A percentile compares a stretch with the other conserved stretches of the same genome.
Conservation (phyloP, 257 asterid species). For the Rehmannia glutinosa region DNA sequence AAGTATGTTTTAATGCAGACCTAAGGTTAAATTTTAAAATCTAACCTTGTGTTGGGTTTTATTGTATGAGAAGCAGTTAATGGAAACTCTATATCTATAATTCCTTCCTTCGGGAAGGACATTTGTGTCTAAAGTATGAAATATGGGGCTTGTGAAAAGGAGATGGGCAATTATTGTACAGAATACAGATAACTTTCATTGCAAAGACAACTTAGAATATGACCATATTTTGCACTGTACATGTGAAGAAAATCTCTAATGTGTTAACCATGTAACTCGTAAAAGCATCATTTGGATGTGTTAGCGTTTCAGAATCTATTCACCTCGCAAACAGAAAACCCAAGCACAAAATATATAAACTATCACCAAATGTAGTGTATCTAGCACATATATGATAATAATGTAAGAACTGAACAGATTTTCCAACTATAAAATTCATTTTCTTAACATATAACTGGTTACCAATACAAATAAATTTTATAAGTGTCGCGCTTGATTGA, state of each 20-base stretch:
- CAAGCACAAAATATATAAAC: too few relatives aligned
- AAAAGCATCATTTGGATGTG: too few relatives aligned
- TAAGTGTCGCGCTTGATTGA: constrained; percentile 1
- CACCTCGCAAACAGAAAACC: background rate
- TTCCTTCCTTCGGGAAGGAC: too few relatives aligned
- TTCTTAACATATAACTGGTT: background rate
- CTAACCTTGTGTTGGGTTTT: too few relatives aligned
- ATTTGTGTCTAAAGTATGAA: background rate
- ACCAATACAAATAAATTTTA: constrained; percentile 14
- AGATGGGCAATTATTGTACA: background rate
- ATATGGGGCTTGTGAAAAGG: background rate
- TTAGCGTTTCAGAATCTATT: background rate
- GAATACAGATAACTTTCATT: too few relatives aligned
- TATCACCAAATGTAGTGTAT: background rate
- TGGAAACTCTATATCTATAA: too few relatives aligned
- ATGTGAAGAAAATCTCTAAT: too few relatives aligned
- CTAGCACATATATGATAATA: background rate
- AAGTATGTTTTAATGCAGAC: background rate
- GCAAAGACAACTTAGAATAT: background rate
- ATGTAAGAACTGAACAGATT: background rate
- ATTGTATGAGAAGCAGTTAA: too few relatives aligned
- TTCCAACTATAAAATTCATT: background rate
- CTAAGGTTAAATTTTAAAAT: too few relatives aligned
- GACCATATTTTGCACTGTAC: too few relatives aligned
- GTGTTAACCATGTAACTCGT: too few relatives aligned